Conservation (phyloP, 179 eudicot genomes). For the Spinacia oleracea region DNA sequence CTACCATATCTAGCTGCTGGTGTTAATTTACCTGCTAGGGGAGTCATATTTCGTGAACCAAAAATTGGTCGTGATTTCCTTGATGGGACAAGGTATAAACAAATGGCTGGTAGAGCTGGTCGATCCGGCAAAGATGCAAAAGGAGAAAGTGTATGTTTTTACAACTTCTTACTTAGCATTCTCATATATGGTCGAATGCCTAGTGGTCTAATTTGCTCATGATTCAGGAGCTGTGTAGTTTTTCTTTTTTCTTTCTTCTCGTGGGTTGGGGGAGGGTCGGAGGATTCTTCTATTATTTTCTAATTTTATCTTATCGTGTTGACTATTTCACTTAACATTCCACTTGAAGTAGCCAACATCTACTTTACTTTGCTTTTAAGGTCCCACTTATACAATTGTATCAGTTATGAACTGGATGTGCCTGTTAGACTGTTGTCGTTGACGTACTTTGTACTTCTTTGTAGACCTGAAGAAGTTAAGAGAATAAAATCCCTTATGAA, state of each 20-base stretch:
- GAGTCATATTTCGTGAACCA: slow-evolving; percentile 97
- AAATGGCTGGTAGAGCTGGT: slow-evolving; percentile 99
- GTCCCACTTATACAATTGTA: not conserved
- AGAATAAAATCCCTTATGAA: slow-evolving; percentile 70
- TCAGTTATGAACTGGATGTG: slow-evolving; percentile 4
- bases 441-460: slow-evolving; percentile 52
- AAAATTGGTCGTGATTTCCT: slow-evolving; percentile 94
- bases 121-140: slow-evolving; percentile 98
- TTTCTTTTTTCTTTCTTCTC: too few species aligned
- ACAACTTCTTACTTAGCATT: not conserved
- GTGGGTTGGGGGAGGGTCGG: too few species aligned
- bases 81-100: slow-evolving; percentile 91
- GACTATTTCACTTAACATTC: not conserved
- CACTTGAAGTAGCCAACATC: not conserved
- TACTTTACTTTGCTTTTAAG: slow-evolving; percentile 1
- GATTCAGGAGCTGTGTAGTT: not conserved
- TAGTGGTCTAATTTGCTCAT: slow-evolving; percentile 4
- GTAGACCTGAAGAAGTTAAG: slow-evolving; percentile 86
- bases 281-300: not conserved
- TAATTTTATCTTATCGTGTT: not conserved
- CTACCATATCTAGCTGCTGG: slow-evolving; percentile 99
- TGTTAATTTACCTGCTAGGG: slow-evolving; percentile 95
- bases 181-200: not conserved
- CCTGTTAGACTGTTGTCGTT: not conserved
- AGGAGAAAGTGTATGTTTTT: slow-evolving; percentile 92